Percentiles rank a stretch among this genome's conserved stretches.
Evolutionary conservation across 768 basidiomycete genomes (phyloP).

Genomic region (Pleurotus citrinopileatus): DNA sequence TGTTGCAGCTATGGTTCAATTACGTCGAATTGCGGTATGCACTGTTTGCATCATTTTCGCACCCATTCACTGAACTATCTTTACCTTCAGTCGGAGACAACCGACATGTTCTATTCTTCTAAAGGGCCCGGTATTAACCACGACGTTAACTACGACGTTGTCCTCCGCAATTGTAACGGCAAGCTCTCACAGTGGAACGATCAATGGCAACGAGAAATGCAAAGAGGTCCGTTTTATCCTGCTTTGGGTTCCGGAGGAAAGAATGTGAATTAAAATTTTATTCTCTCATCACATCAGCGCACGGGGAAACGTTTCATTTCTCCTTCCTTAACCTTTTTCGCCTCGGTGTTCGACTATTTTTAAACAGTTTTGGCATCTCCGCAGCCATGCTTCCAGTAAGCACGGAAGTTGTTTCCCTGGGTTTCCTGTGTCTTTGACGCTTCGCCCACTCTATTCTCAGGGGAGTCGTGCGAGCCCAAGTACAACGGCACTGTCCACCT

Average conservation of each 20-base stretch:
- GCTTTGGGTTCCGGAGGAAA: neutral
- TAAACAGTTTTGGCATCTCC: constrained; percentile 83
- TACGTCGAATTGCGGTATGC: constrained; percentile 78
- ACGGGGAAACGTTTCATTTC: constrained; percentile 73
- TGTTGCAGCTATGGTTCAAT: constrained; percentile 70
- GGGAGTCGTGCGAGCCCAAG: constrained; percentile 58
- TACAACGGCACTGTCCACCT: constrained; percentile 64
- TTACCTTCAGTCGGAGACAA: constrained; percentile 63
- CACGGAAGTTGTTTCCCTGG: constrained; percentile 12
- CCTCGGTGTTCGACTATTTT: constrained; percentile 73
- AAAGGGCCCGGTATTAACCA: constrained; percentile 40
- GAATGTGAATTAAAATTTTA: neutral
- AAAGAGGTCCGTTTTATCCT: constrained; percentile 45
- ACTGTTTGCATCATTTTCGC: neutral
- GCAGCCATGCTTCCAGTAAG: constrained; percentile 55
- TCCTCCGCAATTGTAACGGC: constrained; percentile 68
- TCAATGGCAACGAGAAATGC: constrained; percentile 73
- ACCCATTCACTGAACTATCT: neutral
- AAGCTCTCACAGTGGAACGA: constrained; percentile 73
- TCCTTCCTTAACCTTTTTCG: constrained; percentile 76
- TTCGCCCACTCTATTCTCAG: constrained; percentile 26
- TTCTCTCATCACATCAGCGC: too few species aligned
- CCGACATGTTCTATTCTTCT: constrained; percentile 65
- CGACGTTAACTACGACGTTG: constrained; percentile 73
- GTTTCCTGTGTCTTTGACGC: constrained; percentile 4